These are phyloP conservation scores for Verticillium isaacii DNA, from an alignment of 2,329 filamentous ascomycete species.

Conservation along the genomic window DNA sequence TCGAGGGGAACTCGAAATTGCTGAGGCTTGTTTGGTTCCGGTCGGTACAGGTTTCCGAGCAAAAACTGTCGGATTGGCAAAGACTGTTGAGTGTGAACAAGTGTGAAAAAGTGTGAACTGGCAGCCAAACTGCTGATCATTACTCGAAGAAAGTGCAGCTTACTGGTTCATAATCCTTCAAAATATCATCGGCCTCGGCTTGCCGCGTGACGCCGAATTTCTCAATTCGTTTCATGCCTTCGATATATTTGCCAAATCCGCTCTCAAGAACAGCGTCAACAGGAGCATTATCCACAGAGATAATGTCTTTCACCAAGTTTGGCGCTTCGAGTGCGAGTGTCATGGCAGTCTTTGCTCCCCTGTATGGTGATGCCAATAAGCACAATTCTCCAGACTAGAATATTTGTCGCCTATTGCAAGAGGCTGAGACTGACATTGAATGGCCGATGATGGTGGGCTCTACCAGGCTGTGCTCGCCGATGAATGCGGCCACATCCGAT, in stretches of 20 bases:
- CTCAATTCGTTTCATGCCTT: constrained; percentile 80
- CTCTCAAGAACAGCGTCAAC: constrained; percentile 70
- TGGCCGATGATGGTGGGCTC: constrained; percentile 81
- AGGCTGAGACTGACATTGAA: constrained; percentile 63
- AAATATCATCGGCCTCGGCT: constrained; percentile 74
- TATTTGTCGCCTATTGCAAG: not conserved
- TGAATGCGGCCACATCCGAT: constrained; percentile 75
- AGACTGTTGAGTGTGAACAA: constrained; percentile 34
- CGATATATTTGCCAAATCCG: constrained; percentile 75
- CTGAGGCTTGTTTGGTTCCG: constrained; percentile 36
- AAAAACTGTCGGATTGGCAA: constrained; percentile 85
- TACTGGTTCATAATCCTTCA: constrained; percentile 69
- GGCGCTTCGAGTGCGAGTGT: constrained; percentile 70
- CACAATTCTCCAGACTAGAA: not conserved
- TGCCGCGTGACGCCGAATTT: constrained; percentile 61
- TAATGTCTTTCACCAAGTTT: constrained; percentile 61
- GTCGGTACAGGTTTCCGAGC: constrained; percentile 73
- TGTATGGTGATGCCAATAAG: constrained; percentile 20
- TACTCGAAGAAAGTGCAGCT: not conserved
- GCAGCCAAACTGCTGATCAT: no score
- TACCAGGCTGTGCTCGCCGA: constrained; percentile 64
- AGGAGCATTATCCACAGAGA: constrained; percentile 90
- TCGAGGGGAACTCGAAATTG: constrained; percentile 78
- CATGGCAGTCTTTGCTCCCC: constrained; percentile 93
- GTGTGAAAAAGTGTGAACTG: not conserved